Base-by-base conservation (phyloP, 352 stramenopile genomes). In the Pythium rishiriense region DNA sequence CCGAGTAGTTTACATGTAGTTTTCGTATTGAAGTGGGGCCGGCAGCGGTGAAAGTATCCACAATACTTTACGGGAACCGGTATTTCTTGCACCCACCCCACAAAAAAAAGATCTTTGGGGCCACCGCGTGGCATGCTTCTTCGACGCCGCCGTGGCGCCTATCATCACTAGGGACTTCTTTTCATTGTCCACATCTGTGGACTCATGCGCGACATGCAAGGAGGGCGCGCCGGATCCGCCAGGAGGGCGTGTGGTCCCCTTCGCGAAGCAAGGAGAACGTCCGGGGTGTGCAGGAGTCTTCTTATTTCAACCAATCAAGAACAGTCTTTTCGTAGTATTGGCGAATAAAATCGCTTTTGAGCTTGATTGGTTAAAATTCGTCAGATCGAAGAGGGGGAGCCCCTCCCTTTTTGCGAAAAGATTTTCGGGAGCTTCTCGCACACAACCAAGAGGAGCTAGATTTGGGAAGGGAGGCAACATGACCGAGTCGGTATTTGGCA, bases 401-500 rank as follows among this genome's bases (percentile, higher is more conserved):
- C 33, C 33, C n/a, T n/a, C n/a, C n/a, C n/a, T 29, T 8, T 3
- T 17, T 2, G 11, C 6, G 28, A 22, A 54, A 45, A 57, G 31
- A 57, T 57, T 57, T 57, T 57, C 7, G 9, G 37, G 14, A n/a
- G 11, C 14, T 43, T n/a, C 37, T 43, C 37, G 37, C 6, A 50
- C 43, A 50, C 43, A 50, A 50, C 37, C 37, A 43, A 43, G 37
- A 43, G 37, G 37, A 41, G 29, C 65, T 62, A 70, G 58, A 71
- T 72, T 70, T 71, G 35, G 9, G 29, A 52, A 58, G 39, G 43
- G 50, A 53, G 66, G 31, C 64, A 69, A 29, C 33, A 76, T 66
- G 58, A 96, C 91, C 75, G 88, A 96, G 69, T 94, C 86, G 68
- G 80, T 93, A 64, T 95, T 96, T 66, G 88, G 88, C 54, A 84